Base-by-base conservation (phyloP, 768 basidiomycete genomes). In the Pleurotus citrinopileatus region DNA sequence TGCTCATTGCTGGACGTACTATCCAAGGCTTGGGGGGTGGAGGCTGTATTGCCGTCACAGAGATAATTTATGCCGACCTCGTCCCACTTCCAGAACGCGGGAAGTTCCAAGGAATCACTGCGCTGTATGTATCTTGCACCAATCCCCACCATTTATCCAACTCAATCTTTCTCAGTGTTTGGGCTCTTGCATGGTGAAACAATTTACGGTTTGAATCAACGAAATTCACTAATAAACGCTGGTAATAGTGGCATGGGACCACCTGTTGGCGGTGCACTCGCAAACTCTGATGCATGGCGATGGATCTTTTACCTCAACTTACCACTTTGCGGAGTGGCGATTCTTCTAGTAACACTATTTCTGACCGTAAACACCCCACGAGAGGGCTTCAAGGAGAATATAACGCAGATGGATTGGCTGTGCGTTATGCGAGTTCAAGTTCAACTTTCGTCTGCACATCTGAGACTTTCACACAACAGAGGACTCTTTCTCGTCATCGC, bases 51-150 rank as follows among this genome's bases (percentile, higher is more conserved):
- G 62, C 72, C 7, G 55, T 74, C 7, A 62, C 66, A 2, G 69
- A 71, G 5, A 78, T 81, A 36, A 65, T 81, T 37, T 48, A 78
- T 3, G 63, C 70, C 12, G 80, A 82, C 55, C 60, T 82, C 2
- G 74, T 81, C 10, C 68, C 77, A 2, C 65, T 82, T 6, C 40
- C 62, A 10, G 75, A 79, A 40, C 70, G 80, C 5, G 80, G 80
- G 2, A 29, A 56, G 0, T 76, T 69, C 55, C 57, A 62, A 2
- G 73, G 70, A 6, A 47, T 79, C 15, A 63, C 75, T 17, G 74
- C 65, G 20, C 53, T 75, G 71, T 70, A 32, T 52, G 68, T 28
- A 17, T 43, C 25, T 42, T 47, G 32, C 22, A 10, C 17, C 38
- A 7, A 15, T 40, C 13, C 17, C 29, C 15, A 43, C 15, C 15